These are phyloP conservation scores for Datisca glomerata DNA, from an alignment of 306 rosid genomes.

Conservation along the genomic window DNA sequence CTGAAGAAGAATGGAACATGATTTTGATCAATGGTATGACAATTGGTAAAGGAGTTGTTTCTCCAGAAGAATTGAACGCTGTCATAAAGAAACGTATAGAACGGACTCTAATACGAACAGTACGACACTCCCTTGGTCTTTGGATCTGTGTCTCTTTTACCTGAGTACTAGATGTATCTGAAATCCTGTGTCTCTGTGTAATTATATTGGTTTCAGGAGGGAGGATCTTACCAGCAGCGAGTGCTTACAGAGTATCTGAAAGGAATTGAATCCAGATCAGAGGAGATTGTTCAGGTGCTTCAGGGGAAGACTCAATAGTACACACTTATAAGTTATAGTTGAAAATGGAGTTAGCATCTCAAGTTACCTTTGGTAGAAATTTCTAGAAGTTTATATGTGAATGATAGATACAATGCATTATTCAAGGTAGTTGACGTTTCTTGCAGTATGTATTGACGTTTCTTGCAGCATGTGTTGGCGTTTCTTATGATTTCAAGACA, in stretches of 20 bases:
- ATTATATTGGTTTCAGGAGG: slow-evolving; percentile 39
- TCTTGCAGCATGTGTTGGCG: too few relatives aligned
- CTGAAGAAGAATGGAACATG: slow-evolving; percentile 81
- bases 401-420: too few relatives aligned
- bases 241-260: slow-evolving; percentile 67
- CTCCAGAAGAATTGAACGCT: slow-evolving; percentile 50
- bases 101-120: slow-evolving; percentile 83
- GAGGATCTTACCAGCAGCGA: slow-evolving; percentile 89
- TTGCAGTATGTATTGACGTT: too few relatives aligned
- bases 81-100: slow-evolving; percentile 79
- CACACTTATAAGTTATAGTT: too few relatives aligned
- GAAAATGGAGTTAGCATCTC: too few relatives aligned
- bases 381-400: too few relatives aligned
- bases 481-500: too few relatives aligned
- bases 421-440: too few relatives aligned
- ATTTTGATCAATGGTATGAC: slow-evolving; percentile 63
- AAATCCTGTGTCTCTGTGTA: too few relatives aligned
- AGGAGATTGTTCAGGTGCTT: slow-evolving; percentile 55
- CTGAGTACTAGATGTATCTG: too few relatives aligned
- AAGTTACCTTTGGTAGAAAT: too few relatives aligned
- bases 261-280: slow-evolving; percentile 66
- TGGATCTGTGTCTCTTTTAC: slow-evolving; percentile 4
- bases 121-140: slow-evolving; percentile 24
- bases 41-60: slow-evolving; percentile 54
- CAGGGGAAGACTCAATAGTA: slow-evolving; percentile 38